Base-by-base conservation (phyloP, 495 filamentous ascomycete species). In the Pyronema domesticum region DNA sequence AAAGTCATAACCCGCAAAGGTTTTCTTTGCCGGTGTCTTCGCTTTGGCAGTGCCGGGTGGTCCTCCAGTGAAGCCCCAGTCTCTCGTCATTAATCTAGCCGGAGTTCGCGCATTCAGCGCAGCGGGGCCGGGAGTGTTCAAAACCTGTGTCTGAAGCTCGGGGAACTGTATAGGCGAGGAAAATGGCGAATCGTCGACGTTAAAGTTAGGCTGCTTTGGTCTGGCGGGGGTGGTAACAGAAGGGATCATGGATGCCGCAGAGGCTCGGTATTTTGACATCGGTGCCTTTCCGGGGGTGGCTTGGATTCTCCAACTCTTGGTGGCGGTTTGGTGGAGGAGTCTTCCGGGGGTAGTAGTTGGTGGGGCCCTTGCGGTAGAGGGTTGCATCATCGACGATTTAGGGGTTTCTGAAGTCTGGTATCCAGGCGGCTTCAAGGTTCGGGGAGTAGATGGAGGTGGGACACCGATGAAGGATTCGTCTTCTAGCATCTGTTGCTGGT, bases 301-400 rank as follows among this genome's bases (percentile, higher is more conserved):
- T 70, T 87, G 83, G 0, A 98, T 70, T 34, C 93, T 84, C 68
- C 93, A 98, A 43, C 83, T 95, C 65, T 91, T 95, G 70, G 95
- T 86, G 7, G 86, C 78, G 37, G 96, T 73, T 55, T 82, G 82
- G 65, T 98, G 91, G 9, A 98, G 72, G 7, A 98, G 74, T 1
- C 81, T 78, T 54, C 52, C 55, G 46, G 50, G 55, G 14, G 55
- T 60, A 37, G 40, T 56, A n/a, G n/a, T n/a, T n/a, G 17, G 58
- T 58, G 69, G 70, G 62, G 69, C 71, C 42, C 70, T 67, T 8
- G 71, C 73, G 58, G 59, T n/a, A n/a, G n/a, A n/a, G n/a, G n/a
- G n/a, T n/a, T n/a, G n/a, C n/a, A 57, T 76, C 68, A 58, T 70
- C 61, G 61, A 64, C 11, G 61, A 64, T 30, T 63, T 52, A 17